phyloP scores from a whole-genome alignment of 495 filamentous ascomycete genomes.

The Annulohypoxylon maeteangense region DNA sequence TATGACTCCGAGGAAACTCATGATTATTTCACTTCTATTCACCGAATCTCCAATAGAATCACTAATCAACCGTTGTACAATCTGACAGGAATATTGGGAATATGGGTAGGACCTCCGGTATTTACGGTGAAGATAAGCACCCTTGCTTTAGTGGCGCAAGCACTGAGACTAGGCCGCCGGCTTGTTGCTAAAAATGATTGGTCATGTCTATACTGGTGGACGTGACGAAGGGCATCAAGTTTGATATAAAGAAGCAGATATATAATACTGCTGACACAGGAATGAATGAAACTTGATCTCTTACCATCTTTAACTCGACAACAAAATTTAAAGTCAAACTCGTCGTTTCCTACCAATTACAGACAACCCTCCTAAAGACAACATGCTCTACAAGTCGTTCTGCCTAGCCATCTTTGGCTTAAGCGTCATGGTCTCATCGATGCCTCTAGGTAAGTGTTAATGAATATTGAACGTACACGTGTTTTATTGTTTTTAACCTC shows the following conservation, averaged over 20 bases:
- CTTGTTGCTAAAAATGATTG: not conserved
- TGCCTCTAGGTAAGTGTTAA: not conserved
- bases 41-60: not conserved
- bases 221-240: not conserved
- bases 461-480: not conserved
- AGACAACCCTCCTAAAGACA: not conserved
- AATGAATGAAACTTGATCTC: not conserved
- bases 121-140: not conserved
- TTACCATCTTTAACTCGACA: not conserved
- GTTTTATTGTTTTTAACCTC: not conserved
- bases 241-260: not conserved
- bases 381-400: not conserved
- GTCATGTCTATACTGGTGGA: not conserved
- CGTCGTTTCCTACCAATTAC: not conserved
- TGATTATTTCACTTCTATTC: not conserved
- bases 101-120: not conserved
- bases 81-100: not conserved
- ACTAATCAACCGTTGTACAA: not conserved
- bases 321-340: not conserved
- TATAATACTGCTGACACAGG: not conserved
- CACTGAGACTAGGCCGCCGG: not conserved
- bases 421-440: not conserved
- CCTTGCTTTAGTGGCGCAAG: not conserved
- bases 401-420: not conserved
- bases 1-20: not conserved